Evolutionary conservation across 2,329 filamentous ascomycete genomes (phyloP).

Genomic region (Xylariaceae sp.): DNA sequence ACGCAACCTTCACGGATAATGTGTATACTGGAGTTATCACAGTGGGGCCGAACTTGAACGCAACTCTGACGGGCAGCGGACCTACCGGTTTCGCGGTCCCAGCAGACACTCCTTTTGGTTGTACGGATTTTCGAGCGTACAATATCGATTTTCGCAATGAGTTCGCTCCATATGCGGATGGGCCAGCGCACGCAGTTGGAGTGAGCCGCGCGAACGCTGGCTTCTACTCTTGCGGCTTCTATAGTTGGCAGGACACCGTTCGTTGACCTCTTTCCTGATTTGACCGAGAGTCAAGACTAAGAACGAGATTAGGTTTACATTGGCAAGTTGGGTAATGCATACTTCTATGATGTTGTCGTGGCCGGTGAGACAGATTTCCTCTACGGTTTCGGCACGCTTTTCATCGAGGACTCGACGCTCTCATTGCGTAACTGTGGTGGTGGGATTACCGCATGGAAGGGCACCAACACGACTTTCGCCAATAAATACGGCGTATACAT

Average conservation of each 20-base stretch:
- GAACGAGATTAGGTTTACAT: slow-evolving; percentile 50
- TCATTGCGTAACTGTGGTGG: slow-evolving; percentile 60
- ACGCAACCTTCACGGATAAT: slow-evolving; percentile 51
- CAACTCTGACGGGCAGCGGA: slow-evolving; percentile 60
- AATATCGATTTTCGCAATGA: slow-evolving; percentile 66
- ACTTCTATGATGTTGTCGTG: slow-evolving; percentile 59
- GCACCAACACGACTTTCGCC: slow-evolving; percentile 59
- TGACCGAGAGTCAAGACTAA: neutral
- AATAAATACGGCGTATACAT: slow-evolving; percentile 70
- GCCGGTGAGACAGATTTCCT: slow-evolving; percentile 68
- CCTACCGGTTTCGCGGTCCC: slow-evolving; percentile 62
- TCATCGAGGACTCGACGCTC: slow-evolving; percentile 53
- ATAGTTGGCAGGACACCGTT: slow-evolving; percentile 67
- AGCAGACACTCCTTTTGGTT: slow-evolving; percentile 60
- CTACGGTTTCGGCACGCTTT: slow-evolving; percentile 66
- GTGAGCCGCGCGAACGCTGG: slow-evolving; percentile 63
- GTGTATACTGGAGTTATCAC: slow-evolving; percentile 61
- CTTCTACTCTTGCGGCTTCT: slow-evolving; percentile 65
- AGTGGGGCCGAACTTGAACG: slow-evolving; percentile 61
- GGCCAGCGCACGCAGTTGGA: slow-evolving; percentile 59
- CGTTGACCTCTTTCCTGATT: slow-evolving; percentile 25
- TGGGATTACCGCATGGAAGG: slow-evolving; percentile 69
- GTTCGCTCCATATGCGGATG: slow-evolving; percentile 47
- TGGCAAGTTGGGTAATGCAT: slow-evolving; percentile 64
- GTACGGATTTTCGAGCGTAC: slow-evolving; percentile 61